These are phyloP conservation scores for Paecilomyces variotii DNA, from an alignment of 2,329 filamentous ascomycete species.

Conservation along the genomic window DNA sequence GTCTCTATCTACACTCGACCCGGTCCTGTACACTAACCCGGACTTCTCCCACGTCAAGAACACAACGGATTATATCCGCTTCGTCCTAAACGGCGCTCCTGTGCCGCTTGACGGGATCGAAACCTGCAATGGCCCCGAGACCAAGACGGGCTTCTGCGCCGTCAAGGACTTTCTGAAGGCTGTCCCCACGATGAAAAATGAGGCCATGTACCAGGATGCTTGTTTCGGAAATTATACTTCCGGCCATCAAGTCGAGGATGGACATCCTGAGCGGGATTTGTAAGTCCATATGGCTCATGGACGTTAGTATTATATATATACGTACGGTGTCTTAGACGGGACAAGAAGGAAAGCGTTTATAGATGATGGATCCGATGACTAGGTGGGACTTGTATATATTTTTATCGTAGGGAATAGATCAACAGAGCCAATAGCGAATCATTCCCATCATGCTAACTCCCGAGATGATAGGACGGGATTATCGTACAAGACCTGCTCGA, in stretches of 20 bases:
- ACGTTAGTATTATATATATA: not conserved
- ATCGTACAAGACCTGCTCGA: no score
- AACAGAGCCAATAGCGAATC: no score
- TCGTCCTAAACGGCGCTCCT: conserved; percentile 22
- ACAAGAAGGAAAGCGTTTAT: no score
- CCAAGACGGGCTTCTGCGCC: conserved; percentile 21
- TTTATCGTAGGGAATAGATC: no score
- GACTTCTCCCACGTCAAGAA: conserved; percentile 5
- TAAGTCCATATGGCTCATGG: no score
- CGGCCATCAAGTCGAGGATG: conserved; percentile 18
- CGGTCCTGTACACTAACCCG: conserved; percentile 27
- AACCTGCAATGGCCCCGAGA: conserved; percentile 12
- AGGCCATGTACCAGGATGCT: conserved; percentile 20
- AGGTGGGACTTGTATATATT: no score
- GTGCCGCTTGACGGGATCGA: conserved; percentile 20
- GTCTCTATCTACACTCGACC: conserved; percentile 27
- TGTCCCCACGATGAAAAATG: conserved; percentile 15
- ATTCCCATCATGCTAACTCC: no score
- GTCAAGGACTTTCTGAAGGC: conserved; percentile 18
- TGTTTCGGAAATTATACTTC: conserved; percentile 21
- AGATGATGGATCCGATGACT: no score
- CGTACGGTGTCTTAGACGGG: not conserved
- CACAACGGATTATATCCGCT: conserved; percentile 20
- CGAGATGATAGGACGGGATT: no score
- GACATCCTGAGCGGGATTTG: conserved; percentile 6